Conservation (phyloP, 2,329 filamentous ascomycete genomes). For the Fusarium buharicum region DNA sequence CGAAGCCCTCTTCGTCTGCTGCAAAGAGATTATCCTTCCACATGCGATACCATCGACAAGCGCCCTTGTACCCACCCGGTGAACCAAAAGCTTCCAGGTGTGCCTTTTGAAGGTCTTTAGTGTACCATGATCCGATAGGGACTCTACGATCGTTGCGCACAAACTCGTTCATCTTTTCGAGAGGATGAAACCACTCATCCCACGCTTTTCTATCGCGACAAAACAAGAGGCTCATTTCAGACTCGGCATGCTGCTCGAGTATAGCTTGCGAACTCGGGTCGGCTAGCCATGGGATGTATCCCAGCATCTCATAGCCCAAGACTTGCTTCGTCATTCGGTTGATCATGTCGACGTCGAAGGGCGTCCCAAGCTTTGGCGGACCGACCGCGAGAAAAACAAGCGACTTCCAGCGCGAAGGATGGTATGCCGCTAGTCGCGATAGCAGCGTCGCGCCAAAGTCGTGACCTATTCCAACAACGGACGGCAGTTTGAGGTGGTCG, state of each 20-base stretch:
- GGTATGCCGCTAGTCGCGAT: slow-evolving; percentile 45
- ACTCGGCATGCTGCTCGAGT: slow-evolving; percentile 41
- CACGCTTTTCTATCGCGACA: slow-evolving; percentile 40
- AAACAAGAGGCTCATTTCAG: slow-evolving; percentile 47
- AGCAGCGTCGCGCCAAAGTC: slow-evolving; percentile 51
- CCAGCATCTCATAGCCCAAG: slow-evolving; percentile 47
- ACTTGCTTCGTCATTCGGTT: slow-evolving; percentile 47
- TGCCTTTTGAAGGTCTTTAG: slow-evolving; percentile 28
- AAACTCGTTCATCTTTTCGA: slow-evolving; percentile 46
- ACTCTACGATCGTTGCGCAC: slow-evolving; percentile 37
- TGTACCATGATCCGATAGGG: slow-evolving; percentile 44
- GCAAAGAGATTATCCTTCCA: slow-evolving; percentile 45
- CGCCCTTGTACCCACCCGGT: slow-evolving; percentile 47
- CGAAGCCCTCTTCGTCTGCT: slow-evolving; percentile 40
- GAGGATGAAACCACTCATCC: slow-evolving; percentile 45
- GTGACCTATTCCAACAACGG: slow-evolving; percentile 57
- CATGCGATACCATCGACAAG: slow-evolving; percentile 48
- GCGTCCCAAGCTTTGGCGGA: slow-evolving; percentile 43
- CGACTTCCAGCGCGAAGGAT: slow-evolving; percentile 34
- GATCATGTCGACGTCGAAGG: slow-evolving; percentile 47
- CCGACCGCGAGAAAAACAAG: slow-evolving; percentile 49
- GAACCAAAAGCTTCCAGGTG: slow-evolving; percentile 41
- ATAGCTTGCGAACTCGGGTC: slow-evolving; percentile 17
- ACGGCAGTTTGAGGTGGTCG: slow-evolving; percentile 44
- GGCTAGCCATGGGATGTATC: slow-evolving; percentile 48